Conservation (phyloP, 306 rosid genomes). For the Oxytropis ochrocephala region DNA sequence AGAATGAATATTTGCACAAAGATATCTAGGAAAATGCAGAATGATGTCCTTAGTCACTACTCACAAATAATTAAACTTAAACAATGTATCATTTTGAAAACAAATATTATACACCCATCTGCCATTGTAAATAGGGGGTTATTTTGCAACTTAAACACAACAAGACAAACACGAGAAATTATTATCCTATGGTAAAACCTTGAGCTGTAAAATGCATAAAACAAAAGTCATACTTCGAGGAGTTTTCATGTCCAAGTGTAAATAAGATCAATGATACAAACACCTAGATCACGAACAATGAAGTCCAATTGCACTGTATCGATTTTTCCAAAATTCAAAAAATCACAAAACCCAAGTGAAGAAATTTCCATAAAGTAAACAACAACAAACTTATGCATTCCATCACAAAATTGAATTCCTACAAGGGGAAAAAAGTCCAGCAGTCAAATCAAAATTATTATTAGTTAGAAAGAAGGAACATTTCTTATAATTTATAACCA, state of each 20-base stretch:
- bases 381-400: not conserved
- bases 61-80: not conserved
- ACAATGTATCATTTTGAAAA: not conserved
- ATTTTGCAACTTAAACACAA: not conserved
- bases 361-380: not conserved
- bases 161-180: not conserved
- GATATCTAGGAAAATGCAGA: not conserved
- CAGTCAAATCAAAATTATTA: not conserved
- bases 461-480: not conserved
- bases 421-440: not conserved
- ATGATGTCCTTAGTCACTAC: not conserved
- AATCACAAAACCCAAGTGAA: not conserved
- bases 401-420: not conserved
- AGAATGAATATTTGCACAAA: not conserved
- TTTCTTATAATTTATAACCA: not conserved
- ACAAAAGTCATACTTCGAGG: not conserved
- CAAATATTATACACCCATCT: not conserved
- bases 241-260: slow-evolving; percentile 8
- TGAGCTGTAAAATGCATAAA: not conserved
- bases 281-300: not conserved
- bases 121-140: not conserved
- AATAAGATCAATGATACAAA: not conserved
- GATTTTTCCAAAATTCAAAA: not conserved
- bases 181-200: not conserved
- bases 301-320: not conserved